These are phyloP conservation scores for Heterobasidion irregulare DNA, from an alignment of 1,284 basidiomycete species.

Conservation along the genomic window DNA sequence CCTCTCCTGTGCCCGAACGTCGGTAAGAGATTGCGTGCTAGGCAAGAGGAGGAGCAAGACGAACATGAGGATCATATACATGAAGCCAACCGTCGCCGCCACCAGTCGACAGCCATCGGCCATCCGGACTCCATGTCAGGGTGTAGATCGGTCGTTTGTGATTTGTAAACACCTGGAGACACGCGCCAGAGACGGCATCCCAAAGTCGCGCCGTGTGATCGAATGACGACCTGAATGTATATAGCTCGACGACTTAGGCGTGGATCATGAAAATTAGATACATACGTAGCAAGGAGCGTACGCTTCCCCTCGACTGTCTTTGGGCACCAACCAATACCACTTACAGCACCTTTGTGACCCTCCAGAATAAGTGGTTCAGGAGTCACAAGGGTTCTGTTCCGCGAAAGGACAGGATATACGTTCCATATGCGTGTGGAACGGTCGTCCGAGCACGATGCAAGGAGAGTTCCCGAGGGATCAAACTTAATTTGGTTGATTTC, in stretches of 20 bases:
- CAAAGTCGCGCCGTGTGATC: constrained; percentile 70
- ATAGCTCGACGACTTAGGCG: neutral
- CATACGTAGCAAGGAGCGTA: constrained; percentile 66
- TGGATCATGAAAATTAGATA: constrained; percentile 6
- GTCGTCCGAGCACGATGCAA: constrained; percentile 80
- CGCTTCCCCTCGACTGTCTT: constrained; percentile 32
- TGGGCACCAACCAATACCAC: constrained; percentile 69
- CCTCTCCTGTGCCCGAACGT: constrained; percentile 24
- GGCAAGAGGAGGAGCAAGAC: neutral
- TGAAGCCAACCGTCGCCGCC: constrained; percentile 55
- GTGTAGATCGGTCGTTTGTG: constrained; percentile 63
- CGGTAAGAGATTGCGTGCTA: neutral
- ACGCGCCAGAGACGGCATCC: constrained; percentile 69
- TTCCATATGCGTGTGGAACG: constrained; percentile 69
- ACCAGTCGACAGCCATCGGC: constrained; percentile 49
- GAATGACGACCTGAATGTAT: constrained; percentile 47
- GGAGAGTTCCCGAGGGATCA: constrained; percentile 51
- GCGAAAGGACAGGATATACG: constrained; percentile 1
- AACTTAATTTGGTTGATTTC: constrained; percentile 76
- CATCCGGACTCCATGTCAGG: constrained; percentile 59
- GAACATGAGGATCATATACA: constrained; percentile 41
- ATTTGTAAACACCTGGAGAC: constrained; percentile 57
- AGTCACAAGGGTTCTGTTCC: constrained; percentile 20
- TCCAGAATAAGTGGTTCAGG: constrained; percentile 37
- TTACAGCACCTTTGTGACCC: constrained; percentile 64